Base-by-base conservation (phyloP, 192 early-diverging fungal species). In the Coemansia sp. region DNA sequence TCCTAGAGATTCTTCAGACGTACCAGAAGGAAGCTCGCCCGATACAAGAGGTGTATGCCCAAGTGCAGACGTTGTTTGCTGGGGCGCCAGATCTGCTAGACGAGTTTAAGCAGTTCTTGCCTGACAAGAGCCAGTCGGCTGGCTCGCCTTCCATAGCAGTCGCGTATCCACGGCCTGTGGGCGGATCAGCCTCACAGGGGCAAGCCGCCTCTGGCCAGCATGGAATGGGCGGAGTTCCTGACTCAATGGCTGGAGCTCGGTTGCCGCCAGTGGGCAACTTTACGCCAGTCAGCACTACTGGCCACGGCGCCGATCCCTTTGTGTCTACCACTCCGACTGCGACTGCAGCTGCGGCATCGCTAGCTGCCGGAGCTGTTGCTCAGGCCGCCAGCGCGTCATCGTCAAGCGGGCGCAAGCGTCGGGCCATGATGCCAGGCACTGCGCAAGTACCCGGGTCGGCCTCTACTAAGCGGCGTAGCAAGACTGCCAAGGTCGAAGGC, bases 51-150 rank as follows among this genome's bases (percentile, higher is more conserved):
- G 97, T 99, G 0, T 98, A 98, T 73, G 85, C 90, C 2, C 95
- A 98, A 77, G 97, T 99, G 3, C 91, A 96, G 53, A 65, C 86
- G 6, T 71, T 99, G 38, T 98, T 99, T 73, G 86, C 89, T 35
- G 85, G 77, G 16, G 92, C 92, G 0, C 92, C 91, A 0, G 96
- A 98, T 73, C 81, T 99, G 31, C 69, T 99, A 47, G 93, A 95
- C 36, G 97, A 99, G 78, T 99, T 99, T 73, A 97, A 96, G 78
- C 95, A 95, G 69, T 98, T 99, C 73, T 75, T 99, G 55, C 97
- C 97, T 2, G 96, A 99, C 67, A 92, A 86, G 11, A 84, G 79
- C 59, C 88, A 90, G 56, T 78, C 86, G 11, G 79, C 79, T 13
- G 60, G 63, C 61, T 83, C 83, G 48, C 66, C 73, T 36, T 28